Base-by-base conservation (phyloP, 2,329 filamentous ascomycete species). In the Aureobasidium vineae region DNA sequence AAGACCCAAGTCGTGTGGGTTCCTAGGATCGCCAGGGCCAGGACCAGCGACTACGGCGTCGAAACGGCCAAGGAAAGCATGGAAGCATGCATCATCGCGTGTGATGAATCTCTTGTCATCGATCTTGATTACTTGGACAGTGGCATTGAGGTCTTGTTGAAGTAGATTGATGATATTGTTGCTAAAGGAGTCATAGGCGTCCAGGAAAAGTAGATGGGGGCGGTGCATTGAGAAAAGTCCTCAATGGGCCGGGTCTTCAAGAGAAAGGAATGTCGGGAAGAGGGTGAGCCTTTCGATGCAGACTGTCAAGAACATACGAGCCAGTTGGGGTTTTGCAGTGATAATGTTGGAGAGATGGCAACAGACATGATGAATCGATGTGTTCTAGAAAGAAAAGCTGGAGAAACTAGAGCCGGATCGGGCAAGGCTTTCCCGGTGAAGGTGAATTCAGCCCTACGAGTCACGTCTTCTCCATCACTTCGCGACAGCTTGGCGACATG, bases 151-250 rank as follows among this genome's bases (percentile, higher is more conserved):
- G 3, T 86, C 83, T 4, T 88, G 86, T 71, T 89, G 85, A 54
- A 98, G 83, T 40, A 97, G 85, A 6, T 90, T 88, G 63, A 96
- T 87, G 73, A 98, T 95, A 79, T 97, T 98, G 79, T 96, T 93
- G 65, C 92, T 91, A 79, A 97, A 99, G 49, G 93, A 97, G 80
- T 99, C 95, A 78, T 96, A 96, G 69, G 94, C 93, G 77, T 98
- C 95, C 71, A 99, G 83, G 79, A 96, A 97, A 69, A 98, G 86
- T 69, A 98, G 68, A 47, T 70, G 72, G 57, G 69, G 70, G 63
- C 52, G 69, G 66, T 69, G 70, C 72, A 74, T 73, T 68, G 26
- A 50, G 45, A 45, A 26, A 41, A 28, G n/a, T 50, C n/a, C 8
- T 41, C 15, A n/a, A 50, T 3, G 19, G 36, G 31, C 47, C 26